phyloP scores from a whole-genome alignment of 2,329 filamentous ascomycete genomes.

The Cercospora zeae-maydis region DNA sequence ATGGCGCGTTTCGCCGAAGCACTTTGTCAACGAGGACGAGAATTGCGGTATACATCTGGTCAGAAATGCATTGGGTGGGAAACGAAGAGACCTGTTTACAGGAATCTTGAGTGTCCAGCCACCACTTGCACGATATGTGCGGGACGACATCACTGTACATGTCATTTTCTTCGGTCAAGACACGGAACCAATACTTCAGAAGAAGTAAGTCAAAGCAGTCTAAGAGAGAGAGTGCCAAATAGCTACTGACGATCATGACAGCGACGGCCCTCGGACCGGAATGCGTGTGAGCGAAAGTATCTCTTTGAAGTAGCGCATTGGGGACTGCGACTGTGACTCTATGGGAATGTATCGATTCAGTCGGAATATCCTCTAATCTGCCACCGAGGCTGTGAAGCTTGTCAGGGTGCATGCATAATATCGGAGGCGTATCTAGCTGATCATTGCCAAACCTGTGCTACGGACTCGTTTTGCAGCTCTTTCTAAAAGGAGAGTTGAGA shows the following conservation, averaged over 20 bases:
- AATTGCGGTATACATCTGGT: conserved; percentile 53
- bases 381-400: not conserved
- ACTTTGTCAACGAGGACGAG: conserved; percentile 49
- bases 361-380: no score
- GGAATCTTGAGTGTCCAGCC: conserved; percentile 39
- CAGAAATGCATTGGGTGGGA: conserved; percentile 53
- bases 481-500: not conserved
- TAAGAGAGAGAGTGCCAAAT: no score
- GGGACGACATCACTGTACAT: conserved; percentile 53
- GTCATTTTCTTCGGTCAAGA: conserved; percentile 51
- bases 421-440: not conserved
- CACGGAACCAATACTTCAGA: conserved; percentile 6
- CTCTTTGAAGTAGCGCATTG: not conserved
- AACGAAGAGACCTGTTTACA: conserved; percentile 40
- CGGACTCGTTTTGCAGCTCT: not conserved
- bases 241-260: not conserved
- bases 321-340: not conserved
- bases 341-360: not conserved
- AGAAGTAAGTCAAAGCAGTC: not conserved
- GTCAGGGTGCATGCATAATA: not conserved
- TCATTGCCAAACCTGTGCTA: not conserved
- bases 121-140: conserved; percentile 38
- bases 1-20: conserved; percentile 42
- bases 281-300: not conserved
- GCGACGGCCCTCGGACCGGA: not conserved